Evolutionary conservation across 2,329 filamentous ascomycete genomes (phyloP).

Genomic region (Chaetothyriales sp.): DNA sequence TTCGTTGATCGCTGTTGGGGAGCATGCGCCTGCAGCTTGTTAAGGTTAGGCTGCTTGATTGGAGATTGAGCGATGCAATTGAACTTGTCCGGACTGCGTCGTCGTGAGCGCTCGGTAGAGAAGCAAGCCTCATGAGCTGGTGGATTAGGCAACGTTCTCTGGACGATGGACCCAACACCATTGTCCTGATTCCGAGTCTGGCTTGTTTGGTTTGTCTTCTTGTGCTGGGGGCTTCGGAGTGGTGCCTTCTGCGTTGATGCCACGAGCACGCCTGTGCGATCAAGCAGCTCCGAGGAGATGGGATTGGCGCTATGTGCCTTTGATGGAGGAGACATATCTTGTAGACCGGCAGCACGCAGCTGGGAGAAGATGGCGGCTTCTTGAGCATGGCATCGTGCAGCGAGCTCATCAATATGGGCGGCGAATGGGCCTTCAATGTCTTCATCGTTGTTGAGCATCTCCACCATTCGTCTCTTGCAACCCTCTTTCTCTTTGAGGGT

Average conservation of each 20-base stretch:
- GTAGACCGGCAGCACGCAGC: not conserved
- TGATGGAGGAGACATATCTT: not conserved
- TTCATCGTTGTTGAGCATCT: not conserved
- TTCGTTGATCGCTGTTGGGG: not conserved
- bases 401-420: not conserved
- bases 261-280: conserved; percentile 6
- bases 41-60: not conserved
- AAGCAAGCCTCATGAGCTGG: not conserved
- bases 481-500: conserved; percentile 23
- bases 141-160: not conserved
- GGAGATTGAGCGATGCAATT: not conserved
- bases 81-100: not conserved
- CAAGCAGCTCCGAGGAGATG: not conserved
- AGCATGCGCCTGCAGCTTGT: not conserved
- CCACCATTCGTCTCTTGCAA: not conserved
- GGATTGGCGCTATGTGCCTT: not conserved
- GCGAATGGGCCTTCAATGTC: not conserved
- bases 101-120: not conserved
- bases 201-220: conserved; percentile 1
- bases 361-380: not conserved
- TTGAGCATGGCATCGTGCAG: not conserved
- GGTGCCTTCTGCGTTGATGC: conserved; percentile 15
- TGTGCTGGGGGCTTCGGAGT: conserved; percentile 19
- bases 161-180: not conserved
- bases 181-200: not conserved